These are phyloP conservation scores for Alternaria triticina DNA, from an alignment of 2,329 filamentous ascomycete species.

Conservation along the genomic window DNA sequence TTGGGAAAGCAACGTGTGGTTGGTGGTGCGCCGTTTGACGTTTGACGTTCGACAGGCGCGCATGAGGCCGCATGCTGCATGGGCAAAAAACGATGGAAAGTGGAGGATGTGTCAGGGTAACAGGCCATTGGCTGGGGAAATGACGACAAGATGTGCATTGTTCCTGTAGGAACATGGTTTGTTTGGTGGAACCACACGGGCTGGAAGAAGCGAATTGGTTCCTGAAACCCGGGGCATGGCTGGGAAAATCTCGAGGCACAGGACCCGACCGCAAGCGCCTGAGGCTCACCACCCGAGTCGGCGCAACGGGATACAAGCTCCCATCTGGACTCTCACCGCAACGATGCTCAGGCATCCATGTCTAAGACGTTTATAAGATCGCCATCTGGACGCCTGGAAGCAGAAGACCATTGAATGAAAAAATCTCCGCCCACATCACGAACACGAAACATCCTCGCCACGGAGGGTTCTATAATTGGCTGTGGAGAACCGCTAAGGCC, in stretches of 20 bases:
- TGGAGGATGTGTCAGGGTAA: conserved; percentile 5
- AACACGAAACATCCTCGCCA: conserved; percentile 10
- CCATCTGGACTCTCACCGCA: not conserved
- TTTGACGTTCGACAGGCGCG: conserved; percentile 1
- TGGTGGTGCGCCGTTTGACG: conserved; percentile 7
- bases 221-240: conserved; percentile 1
- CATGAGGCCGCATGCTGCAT: not conserved
- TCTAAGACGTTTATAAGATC: not conserved
- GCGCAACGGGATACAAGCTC: not conserved
- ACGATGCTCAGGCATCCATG: not conserved
- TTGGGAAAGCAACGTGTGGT: not conserved
- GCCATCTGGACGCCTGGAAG: not conserved
- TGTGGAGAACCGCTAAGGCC: conserved; percentile 8
- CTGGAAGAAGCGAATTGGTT: conserved; percentile 4
- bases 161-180: conserved; percentile 23
- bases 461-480: conserved; percentile 21
- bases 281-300: not conserved
- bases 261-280: not conserved
- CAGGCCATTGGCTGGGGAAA: conserved; percentile 3
- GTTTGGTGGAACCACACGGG: conserved; percentile 13
- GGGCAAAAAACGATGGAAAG: not conserved
- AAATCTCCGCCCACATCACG: conserved; percentile 11
- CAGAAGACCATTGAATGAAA: conserved; percentile 9
- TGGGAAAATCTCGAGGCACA: not conserved
- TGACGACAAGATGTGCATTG: conserved; percentile 18